Evolutionary conservation across 2,329 filamentous ascomycete genomes (phyloP), one percentile per base, ranked within the genome.

Genomic region (Fusarium oxysporum): DNA sequence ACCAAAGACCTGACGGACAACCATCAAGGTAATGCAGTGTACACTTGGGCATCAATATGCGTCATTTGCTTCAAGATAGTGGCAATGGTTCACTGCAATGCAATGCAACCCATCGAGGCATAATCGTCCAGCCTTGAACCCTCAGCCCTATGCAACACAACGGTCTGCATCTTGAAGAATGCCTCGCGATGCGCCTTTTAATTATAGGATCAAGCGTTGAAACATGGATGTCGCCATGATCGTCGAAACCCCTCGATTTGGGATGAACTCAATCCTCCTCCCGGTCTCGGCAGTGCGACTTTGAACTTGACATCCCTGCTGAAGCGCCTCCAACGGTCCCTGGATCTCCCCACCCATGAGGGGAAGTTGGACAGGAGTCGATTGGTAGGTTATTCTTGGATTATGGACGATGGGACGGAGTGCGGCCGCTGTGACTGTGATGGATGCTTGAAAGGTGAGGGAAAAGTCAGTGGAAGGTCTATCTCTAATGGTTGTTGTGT

Each of bases 341-440:
- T 62, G 41, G 30, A 68, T 68, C 65, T 68, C 63, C 37, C 48
- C 47, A 25, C 30, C 43, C 11, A 43, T 28, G 48, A 50, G 40
- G 41, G 38, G 19, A 30, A 48, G 32, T 43, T 28, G n/a, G 10
- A 13, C 19, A 23, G 32, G 16, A 54, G n/a, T 55, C 38, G 40
- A n/a, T 65, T 54, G 40, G 45, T 19, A 54, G 23, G 8, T 21
- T 50, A 13, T 45, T 23, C 25, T 25, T 19, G n/a, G 37, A 17
- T 45, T 32, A n/a, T 30, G 40, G 25, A 35, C 59, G 23, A 33
- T 48, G 14, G 37, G 16, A 30, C 45, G 21, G 40, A 6, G 6
- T 63, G 37, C n/a, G 37, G 32, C 43, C 43, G 43, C 11, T 28
- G 25, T 13, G 28, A 23, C 1, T 45, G 28, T 35, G 6, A 33